Evolutionary conservation across 768 basidiomycete genomes (phyloP).

Genomic region (Dacryopinax primogenitus): DNA sequence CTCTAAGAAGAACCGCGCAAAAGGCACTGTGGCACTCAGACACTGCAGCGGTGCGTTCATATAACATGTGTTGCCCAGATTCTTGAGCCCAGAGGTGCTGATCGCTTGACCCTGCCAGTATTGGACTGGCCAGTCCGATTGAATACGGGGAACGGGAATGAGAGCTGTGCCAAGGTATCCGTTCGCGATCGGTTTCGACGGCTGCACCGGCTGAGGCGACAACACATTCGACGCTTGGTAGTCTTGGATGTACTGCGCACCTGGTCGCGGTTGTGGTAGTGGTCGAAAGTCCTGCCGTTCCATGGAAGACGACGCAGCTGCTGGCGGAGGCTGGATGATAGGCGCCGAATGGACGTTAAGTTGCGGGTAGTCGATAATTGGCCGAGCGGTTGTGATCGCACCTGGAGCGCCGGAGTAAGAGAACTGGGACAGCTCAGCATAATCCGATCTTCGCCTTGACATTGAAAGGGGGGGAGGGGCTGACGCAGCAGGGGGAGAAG

Average conservation of each 20-base stretch:
- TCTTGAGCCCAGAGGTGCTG: slow-evolving; percentile 78
- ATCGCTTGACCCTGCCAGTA: slow-evolving; percentile 78
- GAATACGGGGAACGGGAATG: slow-evolving; percentile 28
- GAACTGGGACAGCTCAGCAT: slow-evolving; percentile 58
- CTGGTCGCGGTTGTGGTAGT: slow-evolving; percentile 15
- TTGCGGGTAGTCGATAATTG: slow-evolving; percentile 71
- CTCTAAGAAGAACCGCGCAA: slow-evolving; percentile 81
- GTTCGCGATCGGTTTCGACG: slow-evolving; percentile 41
- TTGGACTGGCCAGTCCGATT: slow-evolving; percentile 62
- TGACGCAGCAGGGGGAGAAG: slow-evolving; percentile 60
- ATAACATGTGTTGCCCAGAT: slow-evolving; percentile 93
- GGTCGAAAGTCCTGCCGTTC: slow-evolving; percentile 66
- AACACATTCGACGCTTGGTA: background rate
- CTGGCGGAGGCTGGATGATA: slow-evolving; percentile 65
- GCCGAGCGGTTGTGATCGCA: slow-evolving; percentile 35
- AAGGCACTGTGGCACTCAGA: slow-evolving; percentile 84
- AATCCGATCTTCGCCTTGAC: slow-evolving; percentile 61
- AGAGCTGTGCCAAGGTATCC: background rate
- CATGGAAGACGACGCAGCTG: slow-evolving; percentile 51
- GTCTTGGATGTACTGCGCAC: slow-evolving; percentile 29
- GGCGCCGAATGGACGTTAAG: slow-evolving; percentile 38
- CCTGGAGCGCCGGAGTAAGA: slow-evolving; percentile 34
- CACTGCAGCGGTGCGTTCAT: slow-evolving; percentile 99
- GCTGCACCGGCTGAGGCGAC: background rate
- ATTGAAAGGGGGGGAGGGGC: slow-evolving; percentile 70